Percentiles rank a stretch among this genome's conserved stretches.
Conservation (phyloP, 306 rosid species). For the Citrullus colocynthis region DNA sequence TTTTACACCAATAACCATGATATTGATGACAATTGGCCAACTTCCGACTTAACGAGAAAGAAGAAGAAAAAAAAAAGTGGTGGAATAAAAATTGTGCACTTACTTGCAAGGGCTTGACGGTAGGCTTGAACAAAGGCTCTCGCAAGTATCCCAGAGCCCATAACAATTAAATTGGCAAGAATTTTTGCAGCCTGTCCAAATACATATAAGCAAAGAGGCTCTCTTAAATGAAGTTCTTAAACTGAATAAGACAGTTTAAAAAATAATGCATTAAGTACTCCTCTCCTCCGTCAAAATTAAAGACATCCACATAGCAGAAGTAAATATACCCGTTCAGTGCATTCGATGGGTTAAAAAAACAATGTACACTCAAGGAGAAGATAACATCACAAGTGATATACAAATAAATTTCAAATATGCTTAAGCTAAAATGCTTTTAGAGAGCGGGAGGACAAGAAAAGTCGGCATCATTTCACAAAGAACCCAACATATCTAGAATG, state of each 20-base stretch:
- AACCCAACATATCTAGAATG: neutral
- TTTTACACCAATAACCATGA: neutral
- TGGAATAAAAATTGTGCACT: constrained; percentile 11
- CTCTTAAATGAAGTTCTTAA: neutral
- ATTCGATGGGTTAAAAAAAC: neutral
- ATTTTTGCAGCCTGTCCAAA: constrained; percentile 70
- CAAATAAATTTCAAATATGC: neutral
- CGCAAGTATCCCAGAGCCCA: constrained; percentile 68
- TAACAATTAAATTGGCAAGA: constrained; percentile 62
- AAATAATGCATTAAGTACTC: neutral
- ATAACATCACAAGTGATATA: neutral
- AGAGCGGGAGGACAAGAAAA: neutral
- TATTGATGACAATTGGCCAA: neutral
- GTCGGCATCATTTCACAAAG: neutral
- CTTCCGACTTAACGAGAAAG: too few species aligned
- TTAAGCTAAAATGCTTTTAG: neutral
- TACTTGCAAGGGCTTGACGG: constrained; percentile 75
- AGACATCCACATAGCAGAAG: neutral
- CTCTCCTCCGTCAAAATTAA: neutral
- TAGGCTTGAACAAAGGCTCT: constrained; percentile 73
- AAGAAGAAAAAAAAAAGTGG: neutral
- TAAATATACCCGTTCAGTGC: neutral
- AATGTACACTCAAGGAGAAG: neutral
- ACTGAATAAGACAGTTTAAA: neutral
- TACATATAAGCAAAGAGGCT: neutral